phyloP scores from a whole-genome alignment of 2,329 filamentous ascomycete species.

The Tolypocladium album region DNA sequence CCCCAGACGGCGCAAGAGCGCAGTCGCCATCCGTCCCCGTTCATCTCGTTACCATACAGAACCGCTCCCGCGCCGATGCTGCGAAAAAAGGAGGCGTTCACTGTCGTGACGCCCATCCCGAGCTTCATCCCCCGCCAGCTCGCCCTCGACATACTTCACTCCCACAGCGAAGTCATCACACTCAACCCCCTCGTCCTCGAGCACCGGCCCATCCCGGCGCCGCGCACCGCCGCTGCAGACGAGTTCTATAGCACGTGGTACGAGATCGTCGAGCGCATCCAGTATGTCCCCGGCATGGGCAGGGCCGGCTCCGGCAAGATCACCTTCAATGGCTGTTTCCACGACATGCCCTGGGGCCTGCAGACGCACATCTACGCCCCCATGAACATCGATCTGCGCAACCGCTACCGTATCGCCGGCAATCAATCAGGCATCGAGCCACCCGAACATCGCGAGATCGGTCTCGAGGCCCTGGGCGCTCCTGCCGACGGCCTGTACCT shows the following conservation, averaged over 20 bases:
- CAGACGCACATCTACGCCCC: slow-evolving; percentile 64
- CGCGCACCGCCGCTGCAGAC: slow-evolving; percentile 55
- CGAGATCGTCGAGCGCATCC: slow-evolving; percentile 59
- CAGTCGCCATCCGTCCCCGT: neutral
- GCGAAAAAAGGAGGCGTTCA: slow-evolving; percentile 55
- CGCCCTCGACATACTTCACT: slow-evolving; percentile 62
- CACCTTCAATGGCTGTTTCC: slow-evolving; percentile 60
- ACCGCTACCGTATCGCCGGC: slow-evolving; percentile 57
- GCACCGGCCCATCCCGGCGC: slow-evolving; percentile 53
- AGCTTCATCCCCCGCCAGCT: slow-evolving; percentile 60
- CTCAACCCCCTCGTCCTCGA: slow-evolving; percentile 58
- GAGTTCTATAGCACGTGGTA: slow-evolving; percentile 69
- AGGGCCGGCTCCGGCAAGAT: slow-evolving; percentile 55
- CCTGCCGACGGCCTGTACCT: slow-evolving; percentile 57
- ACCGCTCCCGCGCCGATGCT: slow-evolving; percentile 26
- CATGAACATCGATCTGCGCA: slow-evolving; percentile 54
- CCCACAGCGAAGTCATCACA: slow-evolving; percentile 59
- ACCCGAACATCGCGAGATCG: slow-evolving; percentile 51
- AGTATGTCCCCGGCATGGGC: slow-evolving; percentile 56
- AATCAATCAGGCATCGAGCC: slow-evolving; percentile 58
- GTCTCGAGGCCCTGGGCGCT: slow-evolving; percentile 44
- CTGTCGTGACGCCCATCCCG: slow-evolving; percentile 59
- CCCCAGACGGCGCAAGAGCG: neutral
- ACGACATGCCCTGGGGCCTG: slow-evolving; percentile 61
- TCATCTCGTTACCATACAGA: slow-evolving; percentile 6